A percentile compares a stretch with the other conserved stretches of the same genome.
Conservation (phyloP, 306 rosid species). For the Corylus americana region DNA sequence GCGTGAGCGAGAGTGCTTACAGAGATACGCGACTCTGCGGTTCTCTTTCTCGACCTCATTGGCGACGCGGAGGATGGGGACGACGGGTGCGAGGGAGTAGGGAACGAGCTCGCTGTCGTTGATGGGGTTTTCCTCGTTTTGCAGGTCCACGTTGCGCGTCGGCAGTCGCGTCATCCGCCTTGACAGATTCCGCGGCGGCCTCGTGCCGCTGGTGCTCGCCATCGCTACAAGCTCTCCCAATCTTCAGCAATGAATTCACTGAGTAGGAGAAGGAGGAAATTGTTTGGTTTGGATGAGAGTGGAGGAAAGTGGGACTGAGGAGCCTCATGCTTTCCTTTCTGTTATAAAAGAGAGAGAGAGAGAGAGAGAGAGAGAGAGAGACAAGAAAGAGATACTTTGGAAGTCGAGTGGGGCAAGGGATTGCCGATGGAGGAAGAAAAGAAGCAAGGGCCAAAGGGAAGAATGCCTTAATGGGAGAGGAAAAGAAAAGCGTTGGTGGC, state of each 20-base stretch:
- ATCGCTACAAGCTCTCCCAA: slow-evolving; percentile 18
- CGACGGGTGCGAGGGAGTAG: slow-evolving; percentile 62
- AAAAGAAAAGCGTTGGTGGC: background rate
- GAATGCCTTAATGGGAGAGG: too few relatives aligned
- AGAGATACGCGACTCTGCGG: slow-evolving; percentile 88
- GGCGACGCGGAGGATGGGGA: slow-evolving; percentile 88
- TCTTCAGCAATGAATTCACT: background rate
- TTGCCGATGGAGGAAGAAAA: background rate
- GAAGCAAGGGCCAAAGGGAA: background rate
- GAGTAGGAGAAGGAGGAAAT: background rate
- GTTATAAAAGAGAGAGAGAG: too few relatives aligned
- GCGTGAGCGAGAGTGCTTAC: slow-evolving; percentile 40
- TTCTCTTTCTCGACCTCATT: slow-evolving; percentile 69
- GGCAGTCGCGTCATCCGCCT: slow-evolving; percentile 44
- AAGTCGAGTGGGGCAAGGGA: background rate
- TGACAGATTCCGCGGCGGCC: slow-evolving; percentile 46
- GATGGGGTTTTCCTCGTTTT: slow-evolving; percentile 47
- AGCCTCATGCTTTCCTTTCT: background rate
- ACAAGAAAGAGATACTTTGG: slow-evolving; percentile 6
- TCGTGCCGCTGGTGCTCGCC: slow-evolving; percentile 92
- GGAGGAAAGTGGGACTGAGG: background rate
- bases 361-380: too few relatives aligned
- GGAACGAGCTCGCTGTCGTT: slow-evolving; percentile 72
- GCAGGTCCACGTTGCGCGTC: slow-evolving; percentile 53
- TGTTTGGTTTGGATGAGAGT: background rate